Evolutionary conservation across 2,329 filamentous ascomycete genomes (phyloP), one percentile per base, ranked within the genome.

Genomic region (Curvularia eragrostidis): DNA sequence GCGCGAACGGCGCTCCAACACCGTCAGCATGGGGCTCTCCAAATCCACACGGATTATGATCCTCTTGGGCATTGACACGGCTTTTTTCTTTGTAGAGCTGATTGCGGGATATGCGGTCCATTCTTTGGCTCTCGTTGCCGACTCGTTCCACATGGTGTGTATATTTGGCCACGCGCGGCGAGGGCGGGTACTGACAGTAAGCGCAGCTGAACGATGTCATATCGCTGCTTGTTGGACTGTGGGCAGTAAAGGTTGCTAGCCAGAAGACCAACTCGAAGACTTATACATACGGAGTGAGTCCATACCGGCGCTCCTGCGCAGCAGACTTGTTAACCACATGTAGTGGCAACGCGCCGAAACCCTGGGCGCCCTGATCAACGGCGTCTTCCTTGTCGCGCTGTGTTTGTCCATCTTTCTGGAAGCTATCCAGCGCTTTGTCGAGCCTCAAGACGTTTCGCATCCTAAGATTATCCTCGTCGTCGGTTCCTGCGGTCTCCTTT

Each of bases 341-440:
- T 68, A 94, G 90, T 99, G 93, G 91, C 90, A 98, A 82, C 91
- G 95, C 67, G 95, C 95, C 34, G 95, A 99, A 82, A 98, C 96
- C 10, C 84, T 99, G 5, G 95, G 95, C 72, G 95, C 95, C 47
- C 89, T 98, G 69, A 91, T 98, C 79, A 99, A 99, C 72, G 95
- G 95, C 66, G 94, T 98, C 44, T 99, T 99, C 81, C 84, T 99
- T 43, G 95, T 99, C 72, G 95, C 95, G 7, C 86, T 99, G 8
- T 99, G 95, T 80, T 84, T 99, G 55, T 96, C 94, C 49, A 99
- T 99, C 77, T 91, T 98, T 72, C 88, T 99, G 69, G 95, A 99
- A 78, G 95, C 95, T 15, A 85, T 97, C 59, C 92, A 93, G 70
- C 90, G 95, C 72, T 90, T 99, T 67, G 85, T 98, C 72, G 92